Evolutionary conservation across 2,329 filamentous ascomycete genomes (phyloP).

Genomic region (Fusarium subglutinans): DNA sequence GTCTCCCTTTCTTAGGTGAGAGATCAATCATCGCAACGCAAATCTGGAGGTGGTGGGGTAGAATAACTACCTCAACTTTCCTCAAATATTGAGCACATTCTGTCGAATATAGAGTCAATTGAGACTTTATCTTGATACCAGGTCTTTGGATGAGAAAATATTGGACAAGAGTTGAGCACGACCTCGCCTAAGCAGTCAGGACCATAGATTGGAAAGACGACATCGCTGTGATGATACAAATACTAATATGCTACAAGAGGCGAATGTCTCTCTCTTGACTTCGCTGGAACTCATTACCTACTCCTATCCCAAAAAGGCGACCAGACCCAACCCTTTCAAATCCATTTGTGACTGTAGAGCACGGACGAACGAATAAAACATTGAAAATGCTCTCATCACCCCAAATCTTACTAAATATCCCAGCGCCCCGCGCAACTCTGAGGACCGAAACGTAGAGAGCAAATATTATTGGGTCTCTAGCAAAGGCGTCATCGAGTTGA

Average conservation of each 20-base stretch:
- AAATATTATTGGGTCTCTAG: fast-evolving
- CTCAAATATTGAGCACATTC: too few relatives aligned
- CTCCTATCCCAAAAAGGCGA: not conserved
- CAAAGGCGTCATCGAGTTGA: not conserved
- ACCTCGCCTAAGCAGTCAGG: too few relatives aligned
- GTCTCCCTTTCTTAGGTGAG: too few relatives aligned
- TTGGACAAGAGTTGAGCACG: fast-evolving
- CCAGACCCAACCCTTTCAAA: not conserved
- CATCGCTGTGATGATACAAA: not conserved
- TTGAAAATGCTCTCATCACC: not conserved
- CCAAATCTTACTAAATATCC: fast-evolving
- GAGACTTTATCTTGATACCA: fast-evolving
- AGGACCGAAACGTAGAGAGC: not conserved
- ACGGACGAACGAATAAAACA: fast-evolving
- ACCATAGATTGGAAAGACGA: too few relatives aligned
- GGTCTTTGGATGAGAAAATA: fast-evolving
- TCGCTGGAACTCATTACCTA: fast-evolving
- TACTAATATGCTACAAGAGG: fast-evolving
- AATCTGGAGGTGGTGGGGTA: too few relatives aligned
- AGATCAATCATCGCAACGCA: too few relatives aligned
- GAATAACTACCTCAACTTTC: fast-evolving
- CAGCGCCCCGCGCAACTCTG: fast-evolving
- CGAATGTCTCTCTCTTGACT: fast-evolving
- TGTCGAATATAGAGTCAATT: too few relatives aligned
- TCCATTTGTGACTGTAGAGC: fast-evolving